Conservation (phyloP, 2,329 filamentous ascomycete species). For the Fusarium sp. region DNA sequence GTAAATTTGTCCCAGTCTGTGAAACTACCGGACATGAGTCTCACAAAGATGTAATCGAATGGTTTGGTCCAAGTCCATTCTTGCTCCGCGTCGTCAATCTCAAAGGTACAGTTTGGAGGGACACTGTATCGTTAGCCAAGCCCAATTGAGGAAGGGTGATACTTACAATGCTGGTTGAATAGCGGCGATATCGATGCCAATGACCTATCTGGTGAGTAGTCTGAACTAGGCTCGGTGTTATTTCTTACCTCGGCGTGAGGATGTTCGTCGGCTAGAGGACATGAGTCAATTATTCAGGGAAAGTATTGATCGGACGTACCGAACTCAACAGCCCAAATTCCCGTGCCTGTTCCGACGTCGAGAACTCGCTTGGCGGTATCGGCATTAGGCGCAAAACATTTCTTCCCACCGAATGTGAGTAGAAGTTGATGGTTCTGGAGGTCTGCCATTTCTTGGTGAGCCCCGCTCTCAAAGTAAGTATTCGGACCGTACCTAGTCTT, state of each 20-base stretch:
- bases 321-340: constrained; percentile 33
- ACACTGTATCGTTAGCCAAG: neutral
- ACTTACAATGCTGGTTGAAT: constrained; percentile 28
- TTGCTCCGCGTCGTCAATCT: constrained; percentile 26
- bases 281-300: neutral
- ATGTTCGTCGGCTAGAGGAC: constrained; percentile 21
- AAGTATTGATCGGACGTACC: no score
- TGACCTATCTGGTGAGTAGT: neutral
- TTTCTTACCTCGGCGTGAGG: constrained; percentile 24
- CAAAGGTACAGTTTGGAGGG: constrained; percentile 20
- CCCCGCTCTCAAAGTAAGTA: no score
- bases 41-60: constrained; percentile 32
- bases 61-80: constrained; percentile 26
- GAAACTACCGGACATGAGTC: constrained; percentile 33
- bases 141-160: accelerated
- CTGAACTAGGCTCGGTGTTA: accelerated
- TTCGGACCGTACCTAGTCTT: constrained; percentile 3
- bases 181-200: constrained; percentile 25
- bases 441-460: neutral
- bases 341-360: constrained; percentile 30
- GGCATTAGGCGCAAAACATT: constrained; percentile 7
- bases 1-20: constrained; percentile 27
- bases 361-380: constrained; percentile 26
- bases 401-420: constrained; percentile 22
- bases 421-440: constrained; percentile 30